phyloP scores from a whole-genome alignment of 768 basidiomycete genomes.

The Trametes maxima region DNA sequence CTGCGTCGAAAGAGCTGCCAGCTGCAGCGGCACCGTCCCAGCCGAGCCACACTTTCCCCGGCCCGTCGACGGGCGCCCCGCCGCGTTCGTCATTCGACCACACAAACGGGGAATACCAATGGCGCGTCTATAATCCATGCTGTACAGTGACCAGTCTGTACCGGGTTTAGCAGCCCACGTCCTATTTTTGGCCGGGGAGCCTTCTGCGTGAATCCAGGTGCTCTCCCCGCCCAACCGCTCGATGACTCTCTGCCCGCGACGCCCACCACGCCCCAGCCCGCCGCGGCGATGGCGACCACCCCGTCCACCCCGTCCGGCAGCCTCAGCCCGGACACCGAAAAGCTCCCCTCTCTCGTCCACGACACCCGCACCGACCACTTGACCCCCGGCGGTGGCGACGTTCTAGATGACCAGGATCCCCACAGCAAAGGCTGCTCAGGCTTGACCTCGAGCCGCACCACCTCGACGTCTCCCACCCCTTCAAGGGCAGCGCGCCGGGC shows the following conservation, averaged over 20 bases:
- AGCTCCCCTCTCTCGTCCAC: slow-evolving; percentile 4
- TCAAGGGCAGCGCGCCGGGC: not conserved
- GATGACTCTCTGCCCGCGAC: slow-evolving; percentile 1
- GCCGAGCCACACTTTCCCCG: too few species aligned
- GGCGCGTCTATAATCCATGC: too few species aligned
- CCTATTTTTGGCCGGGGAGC: not conserved
- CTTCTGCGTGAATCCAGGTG: not conserved
- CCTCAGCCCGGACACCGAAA: not conserved
- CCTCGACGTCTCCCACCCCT: not conserved
- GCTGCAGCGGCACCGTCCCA: too few species aligned
- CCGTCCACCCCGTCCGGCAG: not conserved
- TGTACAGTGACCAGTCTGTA: too few species aligned
- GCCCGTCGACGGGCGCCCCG: too few species aligned
- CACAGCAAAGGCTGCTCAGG: not conserved
- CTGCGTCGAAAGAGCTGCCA: too few species aligned
- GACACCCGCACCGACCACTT: not conserved
- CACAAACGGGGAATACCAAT: too few species aligned
- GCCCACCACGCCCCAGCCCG: slow-evolving; percentile 4
- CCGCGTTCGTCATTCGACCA: too few species aligned
- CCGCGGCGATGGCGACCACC: slow-evolving; percentile 9
- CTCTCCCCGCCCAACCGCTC: not conserved
- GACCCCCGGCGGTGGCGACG: not conserved
- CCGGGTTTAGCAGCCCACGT: not conserved
- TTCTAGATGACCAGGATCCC: not conserved
- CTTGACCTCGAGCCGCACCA: not conserved